Base-by-base conservation (phyloP, 2,329 filamentous ascomycete species). In the Sporothrix pseudoabietina region DNA sequence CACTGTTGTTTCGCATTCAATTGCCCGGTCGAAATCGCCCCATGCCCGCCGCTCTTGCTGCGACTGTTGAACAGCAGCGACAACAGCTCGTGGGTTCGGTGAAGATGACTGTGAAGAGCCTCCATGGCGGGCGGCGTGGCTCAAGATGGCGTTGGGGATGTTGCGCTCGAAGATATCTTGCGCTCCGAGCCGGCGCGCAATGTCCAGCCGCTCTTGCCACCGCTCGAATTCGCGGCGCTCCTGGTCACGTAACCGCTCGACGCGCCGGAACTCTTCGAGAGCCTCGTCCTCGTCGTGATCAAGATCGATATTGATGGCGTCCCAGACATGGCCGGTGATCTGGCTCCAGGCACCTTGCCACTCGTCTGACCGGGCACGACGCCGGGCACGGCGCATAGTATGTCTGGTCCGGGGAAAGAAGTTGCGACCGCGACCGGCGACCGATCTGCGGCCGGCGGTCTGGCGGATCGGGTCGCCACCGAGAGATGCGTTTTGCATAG, bases 291-390 rank as follows among this genome's bases (percentile, higher is more conserved):
- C 93, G 78, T 95, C 95, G 49, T 95, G 93, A 79, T 96, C 93
- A 35, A 96, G 87, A 77, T 97, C 93, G 69, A 96, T 83, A 76
- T 92, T 89, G 22, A 93, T 83, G 39, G 88, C 87, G 78, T 94
- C 91, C 78, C 87, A 90, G 72, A 91, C 85, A 49, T 85, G 86
- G 69, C 85, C 87, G 19, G 88, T 85, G 75, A 91, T 88, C 76
- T 88, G 85, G 73, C 87, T 88, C 91, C 93, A 97, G 1, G 97
- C 92, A 71, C 93, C 92, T 79, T 95, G 92, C 95, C 95, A 98
- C 63, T 97, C 92, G 65, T 88, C 92, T 80, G 83, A 93, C 83
- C 94, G 92, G 87, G 84, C 90, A 81, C 83, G 89, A 77, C 85
- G 82, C 77, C 88, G 82, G 75, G 86, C 84, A 75, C 86, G 84